These are phyloP conservation scores for Cystofilobasidium macerans DNA, from an alignment of 768 basidiomycete genomes.

Conservation along the genomic window DNA sequence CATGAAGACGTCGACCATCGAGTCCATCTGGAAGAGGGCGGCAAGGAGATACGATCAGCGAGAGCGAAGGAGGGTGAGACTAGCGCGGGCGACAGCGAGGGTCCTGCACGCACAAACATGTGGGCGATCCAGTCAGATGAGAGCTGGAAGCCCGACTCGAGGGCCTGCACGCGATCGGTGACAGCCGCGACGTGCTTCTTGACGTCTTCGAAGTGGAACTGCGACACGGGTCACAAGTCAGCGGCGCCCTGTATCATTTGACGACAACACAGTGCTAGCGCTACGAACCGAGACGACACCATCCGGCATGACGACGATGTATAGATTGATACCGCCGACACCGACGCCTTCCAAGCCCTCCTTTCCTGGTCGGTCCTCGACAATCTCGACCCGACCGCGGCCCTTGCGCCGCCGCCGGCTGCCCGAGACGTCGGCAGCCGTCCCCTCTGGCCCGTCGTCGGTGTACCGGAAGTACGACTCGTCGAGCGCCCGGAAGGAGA, in stretches of 20 bases:
- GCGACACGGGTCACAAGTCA: too few species aligned
- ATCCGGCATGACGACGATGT: conserved; percentile 75
- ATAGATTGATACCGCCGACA: conserved; percentile 71
- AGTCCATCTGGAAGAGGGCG: conserved; percentile 48
- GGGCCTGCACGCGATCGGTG: conserved; percentile 54
- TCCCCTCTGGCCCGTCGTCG: conserved; percentile 22
- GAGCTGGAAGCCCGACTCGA: conserved; percentile 55
- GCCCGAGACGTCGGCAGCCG: neutral
- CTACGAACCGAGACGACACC: conserved; percentile 54
- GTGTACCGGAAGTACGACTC: conserved; percentile 43
- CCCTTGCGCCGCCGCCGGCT: conserved; percentile 7
- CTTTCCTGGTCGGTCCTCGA: conserved; percentile 42
- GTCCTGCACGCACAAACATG: conserved; percentile 35
- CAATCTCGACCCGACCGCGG: conserved; percentile 40
- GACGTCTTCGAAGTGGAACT: conserved; percentile 88
- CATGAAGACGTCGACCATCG: conserved; percentile 87
- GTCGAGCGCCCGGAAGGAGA: conserved; percentile 75
- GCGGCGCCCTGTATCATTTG: too few species aligned
- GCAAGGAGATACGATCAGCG: neutral
- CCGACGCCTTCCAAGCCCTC: conserved; percentile 44
- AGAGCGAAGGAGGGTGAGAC: neutral
- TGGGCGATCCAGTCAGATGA: conserved; percentile 91
- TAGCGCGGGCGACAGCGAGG: neutral
- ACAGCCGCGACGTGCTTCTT: conserved; percentile 75
- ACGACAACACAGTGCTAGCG: neutral